phyloP scores from a whole-genome alignment of 768 basidiomycete genomes.

The Boletus sp. region DNA sequence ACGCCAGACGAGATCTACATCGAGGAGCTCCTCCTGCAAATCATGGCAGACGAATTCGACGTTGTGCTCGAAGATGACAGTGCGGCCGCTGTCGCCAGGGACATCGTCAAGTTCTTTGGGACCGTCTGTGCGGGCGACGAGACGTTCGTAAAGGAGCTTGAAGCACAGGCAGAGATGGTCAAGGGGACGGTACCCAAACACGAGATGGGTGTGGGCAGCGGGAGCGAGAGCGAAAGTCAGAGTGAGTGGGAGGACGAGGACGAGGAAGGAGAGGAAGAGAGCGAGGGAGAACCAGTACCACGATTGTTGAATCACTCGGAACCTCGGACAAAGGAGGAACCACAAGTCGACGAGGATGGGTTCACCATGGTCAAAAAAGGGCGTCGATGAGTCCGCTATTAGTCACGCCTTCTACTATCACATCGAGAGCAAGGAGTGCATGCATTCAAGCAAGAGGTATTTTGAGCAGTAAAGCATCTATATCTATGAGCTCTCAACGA shows the following conservation, averaged over 20 bases:
- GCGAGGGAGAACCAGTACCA: conserved; percentile 53
- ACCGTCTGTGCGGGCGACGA: conserved; percentile 45
- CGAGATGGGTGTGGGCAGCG: conserved; percentile 38
- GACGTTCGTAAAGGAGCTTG: conserved; percentile 56
- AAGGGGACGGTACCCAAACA: conserved; percentile 55
- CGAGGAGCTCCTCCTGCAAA: conserved; percentile 77
- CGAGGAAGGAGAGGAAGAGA: conserved; percentile 29
- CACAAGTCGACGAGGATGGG: conserved; percentile 88
- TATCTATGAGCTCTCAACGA: conserved; percentile 48
- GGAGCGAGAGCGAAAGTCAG: conserved; percentile 39
- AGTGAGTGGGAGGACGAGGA: conserved; percentile 46
- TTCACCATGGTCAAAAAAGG: conserved; percentile 79
- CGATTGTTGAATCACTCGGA: conserved; percentile 48
- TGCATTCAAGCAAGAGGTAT: conserved; percentile 23
- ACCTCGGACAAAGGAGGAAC: conserved; percentile 43
- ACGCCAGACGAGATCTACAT: conserved; percentile 70
- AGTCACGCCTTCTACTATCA: not conserved
- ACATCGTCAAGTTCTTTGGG: conserved; percentile 70
- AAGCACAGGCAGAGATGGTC: conserved; percentile 57
- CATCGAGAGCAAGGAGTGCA: not conserved
- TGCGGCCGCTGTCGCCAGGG: conserved; percentile 66
- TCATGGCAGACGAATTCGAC: conserved; percentile 88
- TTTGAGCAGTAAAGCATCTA: conserved; percentile 13
- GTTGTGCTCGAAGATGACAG: conserved; percentile 83
- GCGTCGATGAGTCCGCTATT: conserved; percentile 35